Conservation (phyloP, 208 protist genomes). For the Wallacemonas collosoma region DNA sequence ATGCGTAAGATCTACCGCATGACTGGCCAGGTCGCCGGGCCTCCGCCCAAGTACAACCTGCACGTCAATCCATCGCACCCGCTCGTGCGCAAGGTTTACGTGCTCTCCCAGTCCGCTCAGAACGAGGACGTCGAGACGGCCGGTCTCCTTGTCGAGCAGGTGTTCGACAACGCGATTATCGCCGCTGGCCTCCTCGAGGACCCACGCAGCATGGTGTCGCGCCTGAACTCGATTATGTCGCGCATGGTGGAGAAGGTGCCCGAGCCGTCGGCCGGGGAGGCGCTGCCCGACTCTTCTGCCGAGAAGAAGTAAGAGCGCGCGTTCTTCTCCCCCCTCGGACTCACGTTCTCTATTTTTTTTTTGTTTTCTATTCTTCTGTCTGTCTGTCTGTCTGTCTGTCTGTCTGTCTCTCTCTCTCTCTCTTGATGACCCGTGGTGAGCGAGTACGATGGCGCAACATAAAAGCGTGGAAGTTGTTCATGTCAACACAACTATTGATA, state of each 20-base stretch:
- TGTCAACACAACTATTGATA: too few relatives aligned
- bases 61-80: slow-evolving; percentile 93
- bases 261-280: slow-evolving; percentile 66
- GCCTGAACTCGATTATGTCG: slow-evolving; percentile 91
- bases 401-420: too few relatives aligned
- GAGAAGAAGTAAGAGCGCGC: slow-evolving; percentile 8
- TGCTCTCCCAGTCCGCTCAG: slow-evolving; percentile 70
- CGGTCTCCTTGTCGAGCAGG: slow-evolving; percentile 87
- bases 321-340: too few relatives aligned
- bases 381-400: too few relatives aligned
- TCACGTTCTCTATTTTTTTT: too few relatives aligned
- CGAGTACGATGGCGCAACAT: too few relatives aligned
- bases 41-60: slow-evolving; percentile 92
- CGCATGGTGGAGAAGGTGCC: slow-evolving; percentile 89
- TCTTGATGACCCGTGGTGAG: too few relatives aligned
- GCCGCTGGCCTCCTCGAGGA: slow-evolving; percentile 92
- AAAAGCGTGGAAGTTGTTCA: too few relatives aligned
- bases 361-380: too few relatives aligned
- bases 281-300: slow-evolving; percentile 7
- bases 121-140: slow-evolving; percentile 84
- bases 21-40: slow-evolving; percentile 77
- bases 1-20: slow-evolving; percentile 93
- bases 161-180: slow-evolving; percentile 95
- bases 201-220: slow-evolving; percentile 87
- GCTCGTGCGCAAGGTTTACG: slow-evolving; percentile 92